Evolutionary conservation across 2,329 filamentous ascomycete species (phyloP), one percentile per base, ranked within the genome.

Genomic region (Spiromastix sp.): DNA sequence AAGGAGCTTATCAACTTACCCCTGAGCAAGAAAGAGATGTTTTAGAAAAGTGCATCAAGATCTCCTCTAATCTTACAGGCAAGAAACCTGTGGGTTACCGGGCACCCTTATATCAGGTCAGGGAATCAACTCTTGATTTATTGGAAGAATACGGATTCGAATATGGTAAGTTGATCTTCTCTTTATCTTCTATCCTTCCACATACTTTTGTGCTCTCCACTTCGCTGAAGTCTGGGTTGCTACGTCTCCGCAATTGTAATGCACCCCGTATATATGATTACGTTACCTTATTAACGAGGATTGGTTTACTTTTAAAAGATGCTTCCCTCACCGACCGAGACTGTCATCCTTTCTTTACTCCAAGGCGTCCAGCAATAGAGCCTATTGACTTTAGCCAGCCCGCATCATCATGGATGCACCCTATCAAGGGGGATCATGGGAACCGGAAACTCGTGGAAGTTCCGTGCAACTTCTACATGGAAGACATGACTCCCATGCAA

Each of bases 1-100:
- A 85, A 50, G 82, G 83, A 42, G 78, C 80, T 0, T 68, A 66
- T 7, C 72, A 78, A 34, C 81, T 85, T 75, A 80, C 70, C 0
- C 53, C 80, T 2, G 78, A 83, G 48, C 81, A 86, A 58, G 81
- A 86, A 52, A 70, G 70, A 8, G 79, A 81, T 34, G 76, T 86
- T 2, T 68, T 89, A 4, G 77, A 81, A 48, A 83, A 83, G 57
- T 84, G 79, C 12, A 84, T 78, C 51, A 70, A 71, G 15, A 67
- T 85, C 56, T 68, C 85, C 21, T 83, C 75, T 0, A 74, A 79
- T 0, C 81, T 87, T 48, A 72, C 71, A 26, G 77, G 81, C 4
- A 84, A 83, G 57, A 77, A 77, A 1, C 82, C 82, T 0, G 45
- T 49, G 1, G 57, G 57, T 0, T 62, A 57, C 37, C 49, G 58